Evolutionary conservation across 306 rosid genomes (phyloP), one percentile per base, ranked within the genome.

Genomic region (Amphicarpaea edgeworthii): DNA sequence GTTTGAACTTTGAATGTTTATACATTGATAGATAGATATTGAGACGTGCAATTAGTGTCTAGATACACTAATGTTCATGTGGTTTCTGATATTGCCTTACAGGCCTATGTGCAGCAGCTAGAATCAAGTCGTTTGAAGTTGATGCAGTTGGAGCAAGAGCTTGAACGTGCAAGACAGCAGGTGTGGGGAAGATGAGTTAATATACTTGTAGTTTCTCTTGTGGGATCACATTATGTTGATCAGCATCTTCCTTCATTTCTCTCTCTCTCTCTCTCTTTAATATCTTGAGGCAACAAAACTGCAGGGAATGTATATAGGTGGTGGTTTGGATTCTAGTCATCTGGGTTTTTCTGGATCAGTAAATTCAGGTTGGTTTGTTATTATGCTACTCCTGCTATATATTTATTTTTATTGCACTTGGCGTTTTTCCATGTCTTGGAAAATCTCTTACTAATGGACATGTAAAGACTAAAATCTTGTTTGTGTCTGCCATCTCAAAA

Each of bases 31-130:
- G 46, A 64, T 23, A 69, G 72, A 24, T 24, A 24, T 24, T 37
- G 23, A n/a, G 20, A 23, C 24, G 1, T 59, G 81, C 21, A 72
- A 72, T 53, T 68, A 70, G 49, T 75, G 53, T 65, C 67, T 34
- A 37, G 54, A 67, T 72, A 46, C 64, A 57, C 71, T 79, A 64
- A 53, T 59, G 40, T 37, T 64, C 37, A 30, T 77, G 55, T 51
- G 76, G 51, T 80, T 78, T 62, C 77, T 58, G 41, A 75, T 75
- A 63, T 63, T 83, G 11, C 68, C 71, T 42, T 83, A 15, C 79
- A 96, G 99, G 99, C 97, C 34, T 96, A 96, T 66, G 96, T 96
- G 66, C 96, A 92, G 85, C 98, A 93, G 81, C 77, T 96, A 77
- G 99, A 96, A 86, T 84, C 93, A 20, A 96, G 99, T 77, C 98